Percentiles rank a stretch among this genome's conserved stretches.
phyloP scores from a whole-genome alignment of 768 basidiomycete species.

The Boletus fagicola region DNA sequence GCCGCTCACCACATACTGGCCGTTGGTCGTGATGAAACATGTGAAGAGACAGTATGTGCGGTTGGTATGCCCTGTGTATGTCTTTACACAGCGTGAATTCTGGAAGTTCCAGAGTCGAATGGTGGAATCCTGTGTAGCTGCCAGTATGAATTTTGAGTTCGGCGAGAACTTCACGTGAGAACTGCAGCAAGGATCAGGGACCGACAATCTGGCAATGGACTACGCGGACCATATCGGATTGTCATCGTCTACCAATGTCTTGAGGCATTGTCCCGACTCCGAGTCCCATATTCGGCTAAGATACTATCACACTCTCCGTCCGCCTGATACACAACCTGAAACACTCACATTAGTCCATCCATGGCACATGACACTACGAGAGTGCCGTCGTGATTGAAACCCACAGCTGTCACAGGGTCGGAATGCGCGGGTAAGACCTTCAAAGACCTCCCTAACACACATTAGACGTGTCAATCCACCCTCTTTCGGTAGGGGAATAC shows the following conservation, averaged over 20 bases:
- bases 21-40: slow-evolving; percentile 56
- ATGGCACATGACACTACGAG: slow-evolving; percentile 93
- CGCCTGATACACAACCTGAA: background rate
- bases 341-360: slow-evolving; percentile 91
- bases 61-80: slow-evolving; percentile 84
- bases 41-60: slow-evolving; percentile 79
- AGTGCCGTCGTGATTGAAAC: slow-evolving; percentile 93
- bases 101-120: slow-evolving; percentile 95
- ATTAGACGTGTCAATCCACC: slow-evolving; percentile 2
- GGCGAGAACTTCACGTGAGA: slow-evolving; percentile 91
- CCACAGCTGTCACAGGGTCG: slow-evolving; percentile 92
- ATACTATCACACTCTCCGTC: slow-evolving; percentile 1
- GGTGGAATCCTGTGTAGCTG: slow-evolving; percentile 91
- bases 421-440: slow-evolving; percentile 93
- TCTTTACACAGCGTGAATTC: slow-evolving; percentile 87
- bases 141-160: slow-evolving; percentile 86
- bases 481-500: background rate
- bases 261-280: slow-evolving; percentile 95
- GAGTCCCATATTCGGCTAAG: slow-evolving; percentile 95
- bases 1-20: slow-evolving; percentile 79
- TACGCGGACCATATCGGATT: slow-evolving; percentile 80
- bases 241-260: slow-evolving; percentile 94
- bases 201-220: slow-evolving; percentile 1
- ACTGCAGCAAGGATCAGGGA: slow-evolving; percentile 37
- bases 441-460: slow-evolving; percentile 65